Evolutionary conservation across 2,329 filamentous ascomycete species (phyloP), one percentile per base, ranked within the genome.

Genomic region (Penicillium fuscoglaucum): DNA sequence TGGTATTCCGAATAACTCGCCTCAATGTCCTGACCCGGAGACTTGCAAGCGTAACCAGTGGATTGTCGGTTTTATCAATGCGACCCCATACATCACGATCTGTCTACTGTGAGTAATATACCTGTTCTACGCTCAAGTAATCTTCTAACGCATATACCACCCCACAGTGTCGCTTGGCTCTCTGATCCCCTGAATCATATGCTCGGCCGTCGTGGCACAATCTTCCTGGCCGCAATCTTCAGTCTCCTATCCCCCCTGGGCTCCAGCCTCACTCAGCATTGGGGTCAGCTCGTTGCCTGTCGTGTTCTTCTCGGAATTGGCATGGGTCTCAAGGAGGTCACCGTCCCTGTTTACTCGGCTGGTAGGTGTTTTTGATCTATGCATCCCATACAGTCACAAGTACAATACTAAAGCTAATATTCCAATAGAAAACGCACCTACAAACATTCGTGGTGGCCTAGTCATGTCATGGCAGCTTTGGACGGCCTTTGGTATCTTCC

Each of bases 21-120:
- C 62, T 12, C 46, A 52, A 9, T 70, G 68, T 17, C 44, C 57
- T 21, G 60, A 65, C 45, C 51, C 59, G 6, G 62, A 66, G 8
- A 57, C 62, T 21, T 72, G 68, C 48, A 69, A 72, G 19, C 75
- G 72, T 35, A 82, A 84, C 63, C 76, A 76, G 19, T 84, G 82
- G 76, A 77, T 88, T 45, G 78, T 88, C 19, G 87, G 87, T 35
- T 74, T 89, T 9, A 76, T 90, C 63, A 90, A 90, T 58, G 67
- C 73, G 6, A 81, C 74, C 10, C 79, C 80, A 1, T 81, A 85
- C 55, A 75, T 84, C 52, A 79, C 80, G 7, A 77, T 76, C 50
- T 72, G 72, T 21, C 76, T 79, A 61, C 77, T 83, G 80, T 82
- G 66, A 68, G 76, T 63, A 6, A n/a, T 12, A 12, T 29, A 10